Conservation (phyloP, 2,329 filamentous ascomycete genomes). For the Aspergillus bombycis region DNA sequence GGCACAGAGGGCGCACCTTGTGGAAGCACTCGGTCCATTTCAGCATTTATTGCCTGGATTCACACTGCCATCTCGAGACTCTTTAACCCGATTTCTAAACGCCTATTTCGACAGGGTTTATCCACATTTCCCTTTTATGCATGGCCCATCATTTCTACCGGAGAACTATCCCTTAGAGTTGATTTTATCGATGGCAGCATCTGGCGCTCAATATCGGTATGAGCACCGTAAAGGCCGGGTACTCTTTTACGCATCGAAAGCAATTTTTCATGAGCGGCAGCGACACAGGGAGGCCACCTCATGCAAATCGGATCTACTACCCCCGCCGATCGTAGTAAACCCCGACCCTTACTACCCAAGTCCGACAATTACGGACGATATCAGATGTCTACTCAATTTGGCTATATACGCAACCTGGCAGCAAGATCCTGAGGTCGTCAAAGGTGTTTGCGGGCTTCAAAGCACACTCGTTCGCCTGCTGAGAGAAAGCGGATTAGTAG, state of each 20-base stretch:
- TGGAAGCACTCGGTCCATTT: not conserved
- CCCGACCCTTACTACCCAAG: not conserved
- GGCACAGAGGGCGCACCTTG: not conserved
- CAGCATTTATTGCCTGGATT: not conserved
- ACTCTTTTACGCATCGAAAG: not conserved
- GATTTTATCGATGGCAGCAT: not conserved
- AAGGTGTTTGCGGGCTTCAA: not conserved
- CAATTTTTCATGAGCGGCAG: not conserved
- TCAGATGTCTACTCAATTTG: not conserved
- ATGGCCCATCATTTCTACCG: not conserved
- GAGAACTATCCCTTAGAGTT: not conserved
- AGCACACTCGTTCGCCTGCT: not conserved
- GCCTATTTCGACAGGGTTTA: not conserved
- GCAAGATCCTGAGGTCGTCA: not conserved
- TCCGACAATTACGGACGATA: not conserved
- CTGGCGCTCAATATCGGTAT: conserved; percentile 1
- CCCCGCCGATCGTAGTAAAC: not conserved
- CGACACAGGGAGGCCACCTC: not conserved
- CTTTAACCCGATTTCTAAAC: not conserved
- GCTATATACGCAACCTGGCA: not conserved
- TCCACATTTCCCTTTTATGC: not conserved
- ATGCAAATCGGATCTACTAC: not conserved
- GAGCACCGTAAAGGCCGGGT: not conserved
- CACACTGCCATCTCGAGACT: not conserved
- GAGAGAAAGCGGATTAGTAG: not conserved